These are phyloP conservation scores for Elongisporangium prolatum DNA, from an alignment of 352 stramenopile genomes.

Conservation along the genomic window DNA sequence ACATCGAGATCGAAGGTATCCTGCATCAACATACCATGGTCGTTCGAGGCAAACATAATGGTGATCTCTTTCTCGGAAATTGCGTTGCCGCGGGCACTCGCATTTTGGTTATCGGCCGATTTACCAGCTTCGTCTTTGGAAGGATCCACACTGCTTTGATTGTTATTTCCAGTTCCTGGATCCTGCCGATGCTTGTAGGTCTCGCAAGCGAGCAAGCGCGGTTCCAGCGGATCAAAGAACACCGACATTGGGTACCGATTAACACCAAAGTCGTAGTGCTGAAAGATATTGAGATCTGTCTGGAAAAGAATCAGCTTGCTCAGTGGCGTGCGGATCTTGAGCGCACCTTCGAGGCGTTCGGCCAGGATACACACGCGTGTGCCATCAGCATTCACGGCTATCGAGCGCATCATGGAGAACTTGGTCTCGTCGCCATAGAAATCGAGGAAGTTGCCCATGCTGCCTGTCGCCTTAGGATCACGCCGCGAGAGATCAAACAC, in stretches of 20 bases:
- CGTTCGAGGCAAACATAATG: conserved; percentile 90
- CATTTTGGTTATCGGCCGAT: background rate
- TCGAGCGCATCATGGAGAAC: conserved; percentile 51
- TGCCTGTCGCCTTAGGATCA: conserved; percentile 85
- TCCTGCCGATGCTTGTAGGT: conserved; percentile 46
- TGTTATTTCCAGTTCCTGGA: conserved; percentile 3
- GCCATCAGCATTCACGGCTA: conserved; percentile 86
- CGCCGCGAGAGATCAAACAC: conserved; percentile 83
- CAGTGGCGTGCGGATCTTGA: conserved; percentile 83
- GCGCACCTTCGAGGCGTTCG: conserved; percentile 64
- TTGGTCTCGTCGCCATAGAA: conserved; percentile 54
- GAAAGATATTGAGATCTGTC: conserved; percentile 84
- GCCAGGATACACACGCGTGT: conserved; percentile 87
- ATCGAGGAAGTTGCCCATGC: conserved; percentile 71
- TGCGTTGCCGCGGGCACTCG: conserved; percentile 14
- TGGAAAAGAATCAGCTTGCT: conserved; percentile 90
- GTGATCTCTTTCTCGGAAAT: conserved; percentile 83
- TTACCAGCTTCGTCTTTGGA: background rate
- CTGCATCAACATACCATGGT: conserved; percentile 90
- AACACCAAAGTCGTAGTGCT: conserved; percentile 86
- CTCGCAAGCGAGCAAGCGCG: conserved; percentile 86
- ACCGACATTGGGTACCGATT: conserved; percentile 67
- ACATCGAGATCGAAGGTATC: conserved; percentile 85
- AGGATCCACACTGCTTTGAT: background rate
- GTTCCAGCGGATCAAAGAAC: conserved; percentile 90